phyloP scores from a whole-genome alignment of 2,329 filamentous ascomycete species.

The Pseudogymnoascus sp. region DNA sequence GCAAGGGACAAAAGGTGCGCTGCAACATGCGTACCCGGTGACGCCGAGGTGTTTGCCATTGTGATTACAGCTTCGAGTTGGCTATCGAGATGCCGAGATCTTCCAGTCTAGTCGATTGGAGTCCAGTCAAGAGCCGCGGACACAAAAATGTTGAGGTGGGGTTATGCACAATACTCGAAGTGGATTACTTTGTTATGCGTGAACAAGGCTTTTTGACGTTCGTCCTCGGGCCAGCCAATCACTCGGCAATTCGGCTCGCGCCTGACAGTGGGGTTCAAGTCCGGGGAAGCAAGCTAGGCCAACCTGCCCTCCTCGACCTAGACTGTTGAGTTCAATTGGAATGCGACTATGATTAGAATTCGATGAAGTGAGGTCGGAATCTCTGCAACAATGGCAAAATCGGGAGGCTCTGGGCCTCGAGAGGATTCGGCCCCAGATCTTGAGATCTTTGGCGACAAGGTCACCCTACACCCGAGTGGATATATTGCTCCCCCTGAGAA shows the following conservation, averaged over 20 bases:
- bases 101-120: not conserved
- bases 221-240: not conserved
- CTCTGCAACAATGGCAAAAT: constrained; percentile 30
- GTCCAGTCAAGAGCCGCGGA: not conserved
- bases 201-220: not conserved
- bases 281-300: not conserved
- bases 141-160: constrained; percentile 1
- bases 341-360: not conserved
- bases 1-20: constrained; percentile 65
- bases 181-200: not conserved
- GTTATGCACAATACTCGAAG: not conserved
- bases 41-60: constrained; percentile 2
- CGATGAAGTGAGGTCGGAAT: not conserved
- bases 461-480: constrained; percentile 67
- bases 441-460: constrained; percentile 65
- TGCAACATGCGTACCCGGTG: constrained; percentile 33
- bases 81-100: not conserved
- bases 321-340: not conserved
- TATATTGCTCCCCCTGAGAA: constrained; percentile 45
- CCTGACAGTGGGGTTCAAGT: not conserved
- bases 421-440: constrained; percentile 61
- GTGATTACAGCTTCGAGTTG: not conserved
- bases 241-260: constrained; percentile 1
- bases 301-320: not conserved
- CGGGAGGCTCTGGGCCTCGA: constrained; percentile 16